A percentile compares a stretch with the other conserved stretches of the same genome.
phyloP scores from a whole-genome alignment of 2,329 filamentous ascomycete genomes.

The Penicillium palitans region DNA sequence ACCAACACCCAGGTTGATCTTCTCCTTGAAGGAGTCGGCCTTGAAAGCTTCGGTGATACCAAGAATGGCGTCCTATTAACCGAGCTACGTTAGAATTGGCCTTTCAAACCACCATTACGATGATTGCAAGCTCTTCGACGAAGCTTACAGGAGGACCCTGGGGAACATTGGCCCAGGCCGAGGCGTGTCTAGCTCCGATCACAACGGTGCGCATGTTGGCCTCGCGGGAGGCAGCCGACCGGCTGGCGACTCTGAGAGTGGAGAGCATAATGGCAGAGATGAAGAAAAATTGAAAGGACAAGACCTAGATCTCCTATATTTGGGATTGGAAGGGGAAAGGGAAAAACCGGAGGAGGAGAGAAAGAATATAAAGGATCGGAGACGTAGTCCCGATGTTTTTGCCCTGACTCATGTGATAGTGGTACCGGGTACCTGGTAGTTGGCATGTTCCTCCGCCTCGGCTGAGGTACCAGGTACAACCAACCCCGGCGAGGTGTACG shows the following conservation, averaged over 20 bases:
- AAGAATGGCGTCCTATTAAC: conserved; percentile 47
- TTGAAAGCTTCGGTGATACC: conserved; percentile 96
- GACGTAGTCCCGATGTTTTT: conserved; percentile 23
- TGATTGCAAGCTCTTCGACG: neutral
- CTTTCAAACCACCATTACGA: neutral
- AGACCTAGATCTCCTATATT: conserved; percentile 10
- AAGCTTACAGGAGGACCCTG: conserved; percentile 87
- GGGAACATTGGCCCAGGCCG: conserved; percentile 86
- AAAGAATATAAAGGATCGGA: conserved; percentile 26
- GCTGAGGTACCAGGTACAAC: conserved; percentile 20
- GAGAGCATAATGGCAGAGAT: conserved; percentile 44
- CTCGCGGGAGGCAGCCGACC: conserved; percentile 42
- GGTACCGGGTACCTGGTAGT: conserved; percentile 20
- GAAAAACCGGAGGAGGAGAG: conserved; percentile 13
- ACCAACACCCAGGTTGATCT: conserved; percentile 98
- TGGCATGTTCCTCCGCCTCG: conserved; percentile 9
- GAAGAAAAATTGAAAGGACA: conserved; percentile 12
- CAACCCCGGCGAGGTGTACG: neutral
- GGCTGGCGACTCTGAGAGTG: conserved; percentile 47
- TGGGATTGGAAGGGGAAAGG: conserved; percentile 14
- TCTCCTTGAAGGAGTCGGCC: conserved; percentile 87
- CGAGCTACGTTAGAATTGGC: conserved; percentile 28
- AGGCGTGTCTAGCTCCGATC: conserved; percentile 61
- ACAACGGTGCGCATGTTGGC: conserved; percentile 41
- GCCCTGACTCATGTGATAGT: conserved; percentile 28